Evolutionary conservation across 2,329 filamentous ascomycete species (phyloP).

Genomic region (Harringtonia aguacate): DNA sequence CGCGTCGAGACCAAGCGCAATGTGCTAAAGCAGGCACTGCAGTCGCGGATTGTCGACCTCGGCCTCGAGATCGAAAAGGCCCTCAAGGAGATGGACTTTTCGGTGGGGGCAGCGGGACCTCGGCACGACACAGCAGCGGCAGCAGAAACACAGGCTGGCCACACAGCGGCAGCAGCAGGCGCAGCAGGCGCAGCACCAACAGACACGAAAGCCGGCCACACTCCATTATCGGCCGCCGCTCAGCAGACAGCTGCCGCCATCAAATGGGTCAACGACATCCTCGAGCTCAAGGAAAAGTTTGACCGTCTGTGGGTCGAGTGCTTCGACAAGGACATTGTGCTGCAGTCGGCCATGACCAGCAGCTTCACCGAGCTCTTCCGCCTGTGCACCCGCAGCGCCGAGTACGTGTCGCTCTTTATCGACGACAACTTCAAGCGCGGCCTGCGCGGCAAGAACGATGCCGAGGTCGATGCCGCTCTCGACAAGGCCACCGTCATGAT

Average conservation of each 20-base stretch:
- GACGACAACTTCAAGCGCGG: constrained; percentile 94
- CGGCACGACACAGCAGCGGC: constrained; percentile 30
- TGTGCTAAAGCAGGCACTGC: constrained; percentile 59
- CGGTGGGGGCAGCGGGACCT: constrained; percentile 21
- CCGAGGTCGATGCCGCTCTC: constrained; percentile 70
- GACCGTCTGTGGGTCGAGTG: constrained; percentile 66
- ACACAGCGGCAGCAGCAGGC: constrained; percentile 14
- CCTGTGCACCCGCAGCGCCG: constrained; percentile 70
- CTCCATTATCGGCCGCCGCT: constrained; percentile 44
- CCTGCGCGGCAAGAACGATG: constrained; percentile 84
- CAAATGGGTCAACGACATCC: constrained; percentile 89
- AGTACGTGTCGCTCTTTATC: constrained; percentile 92
- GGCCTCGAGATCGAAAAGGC: constrained; percentile 73
- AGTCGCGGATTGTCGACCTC: constrained; percentile 65
- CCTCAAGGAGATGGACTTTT: constrained; percentile 45
- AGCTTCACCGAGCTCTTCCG: constrained; percentile 95
- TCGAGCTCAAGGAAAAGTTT: constrained; percentile 80
- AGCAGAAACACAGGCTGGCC: constrained; percentile 11
- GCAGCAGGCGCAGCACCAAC: no score
- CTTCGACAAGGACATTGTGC: constrained; percentile 62
- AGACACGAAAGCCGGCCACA: no score
- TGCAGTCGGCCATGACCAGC: constrained; percentile 74
- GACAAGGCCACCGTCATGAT: constrained; percentile 85
- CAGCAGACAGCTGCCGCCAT: constrained; percentile 81
- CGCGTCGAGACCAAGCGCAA: constrained; percentile 66